These are phyloP conservation scores for Fennellomyces sp. DNA, from an alignment of 371 early-diverging fungal genomes.

Conservation along the genomic window DNA sequence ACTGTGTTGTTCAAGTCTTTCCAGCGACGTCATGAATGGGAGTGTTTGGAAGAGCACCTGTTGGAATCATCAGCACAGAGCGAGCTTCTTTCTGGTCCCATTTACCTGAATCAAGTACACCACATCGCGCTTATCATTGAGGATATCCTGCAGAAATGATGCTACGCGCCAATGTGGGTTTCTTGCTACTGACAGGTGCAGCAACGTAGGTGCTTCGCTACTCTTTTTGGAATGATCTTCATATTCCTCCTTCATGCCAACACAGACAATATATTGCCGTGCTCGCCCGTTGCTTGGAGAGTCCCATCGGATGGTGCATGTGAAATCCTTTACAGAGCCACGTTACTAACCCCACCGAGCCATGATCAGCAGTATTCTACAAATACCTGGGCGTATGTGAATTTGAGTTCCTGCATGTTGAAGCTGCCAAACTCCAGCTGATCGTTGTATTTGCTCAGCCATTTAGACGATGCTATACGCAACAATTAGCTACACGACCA, in stretches of 20 bases:
- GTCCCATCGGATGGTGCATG: conserved; percentile 44
- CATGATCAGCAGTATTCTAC: neutral
- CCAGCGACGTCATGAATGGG: conserved; percentile 46
- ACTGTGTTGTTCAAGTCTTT: conserved; percentile 34
- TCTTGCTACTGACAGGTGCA: conserved; percentile 19
- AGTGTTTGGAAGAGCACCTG: conserved; percentile 50
- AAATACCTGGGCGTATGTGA: conserved; percentile 42
- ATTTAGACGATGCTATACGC: conserved; percentile 36
- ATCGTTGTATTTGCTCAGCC: conserved; percentile 41
- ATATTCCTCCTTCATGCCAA: conserved; percentile 20
- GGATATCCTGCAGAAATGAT: conserved; percentile 36
- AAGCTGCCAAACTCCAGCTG: conserved; percentile 36
- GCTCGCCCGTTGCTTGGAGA: conserved; percentile 23
- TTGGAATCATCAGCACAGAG: neutral
- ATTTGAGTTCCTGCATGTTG: conserved; percentile 35
- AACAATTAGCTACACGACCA: neutral
- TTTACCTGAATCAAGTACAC: conserved; percentile 50
- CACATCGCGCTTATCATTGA: conserved; percentile 48
- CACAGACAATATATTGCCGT: conserved; percentile 33
- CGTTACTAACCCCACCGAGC: neutral
- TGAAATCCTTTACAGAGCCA: conserved; percentile 19
- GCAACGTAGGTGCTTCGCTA: neutral
- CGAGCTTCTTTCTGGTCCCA: neutral
- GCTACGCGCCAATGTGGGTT: conserved; percentile 51
- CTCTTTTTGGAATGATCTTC: conserved; percentile 9